Evolutionary conservation across 768 basidiomycete species (phyloP).

Genomic region (Lentinula sp.): DNA sequence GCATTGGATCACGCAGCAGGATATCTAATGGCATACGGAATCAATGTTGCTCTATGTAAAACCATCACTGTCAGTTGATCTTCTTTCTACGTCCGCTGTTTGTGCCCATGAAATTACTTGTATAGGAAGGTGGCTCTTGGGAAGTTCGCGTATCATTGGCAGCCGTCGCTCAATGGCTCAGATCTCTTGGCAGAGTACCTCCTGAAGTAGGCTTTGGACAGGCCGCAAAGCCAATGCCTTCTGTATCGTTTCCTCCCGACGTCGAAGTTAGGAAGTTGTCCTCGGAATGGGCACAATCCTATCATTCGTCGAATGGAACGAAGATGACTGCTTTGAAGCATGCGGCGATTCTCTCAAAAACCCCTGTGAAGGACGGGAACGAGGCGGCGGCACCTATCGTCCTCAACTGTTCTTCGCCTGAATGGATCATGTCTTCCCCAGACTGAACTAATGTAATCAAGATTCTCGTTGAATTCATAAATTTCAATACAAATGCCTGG

Average conservation of each 20-base stretch:
- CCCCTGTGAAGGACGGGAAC: conserved; percentile 32
- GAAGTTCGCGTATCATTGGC: conserved; percentile 56
- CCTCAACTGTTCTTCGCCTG: conserved; percentile 21
- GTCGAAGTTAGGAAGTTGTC: conserved; percentile 31
- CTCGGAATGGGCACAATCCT: conserved; percentile 19
- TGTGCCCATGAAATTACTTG: neutral
- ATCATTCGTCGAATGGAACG: conserved; percentile 9
- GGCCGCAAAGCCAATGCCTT: conserved; percentile 30
- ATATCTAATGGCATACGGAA: conserved; percentile 53
- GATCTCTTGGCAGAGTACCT: conserved; percentile 41
- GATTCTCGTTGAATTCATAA: too few relatives aligned
- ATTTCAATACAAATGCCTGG: neutral
- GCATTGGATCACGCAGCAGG: conserved; percentile 56
- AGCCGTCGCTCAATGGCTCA: conserved; percentile 50
- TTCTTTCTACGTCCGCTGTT: neutral
- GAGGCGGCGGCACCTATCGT: conserved; percentile 23
- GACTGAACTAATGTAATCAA: too few relatives aligned
- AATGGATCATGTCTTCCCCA: conserved; percentile 13
- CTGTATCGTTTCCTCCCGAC: conserved; percentile 22
- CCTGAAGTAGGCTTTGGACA: conserved; percentile 34
- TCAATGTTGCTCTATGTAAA: conserved; percentile 47
- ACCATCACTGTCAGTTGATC: conserved; percentile 36
- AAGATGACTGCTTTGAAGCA: conserved; percentile 39
- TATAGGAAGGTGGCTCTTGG: conserved; percentile 55
- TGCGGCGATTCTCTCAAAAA: conserved; percentile 34